phyloP scores from a whole-genome alignment of 495 filamentous ascomycete genomes.

The Talaromyces proteolyticus region DNA sequence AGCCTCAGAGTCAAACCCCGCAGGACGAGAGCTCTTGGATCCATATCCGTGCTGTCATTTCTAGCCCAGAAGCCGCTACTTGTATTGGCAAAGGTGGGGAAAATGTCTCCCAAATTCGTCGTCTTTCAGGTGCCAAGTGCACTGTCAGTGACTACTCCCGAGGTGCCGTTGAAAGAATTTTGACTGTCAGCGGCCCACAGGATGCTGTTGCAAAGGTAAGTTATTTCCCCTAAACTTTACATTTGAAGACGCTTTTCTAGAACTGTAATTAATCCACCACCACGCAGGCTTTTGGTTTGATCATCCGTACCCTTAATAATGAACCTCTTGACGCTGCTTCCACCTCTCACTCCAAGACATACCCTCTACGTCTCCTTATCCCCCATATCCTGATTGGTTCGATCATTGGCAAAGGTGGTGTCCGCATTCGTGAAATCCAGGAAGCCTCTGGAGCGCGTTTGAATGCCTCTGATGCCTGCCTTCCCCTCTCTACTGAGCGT shows the following conservation, averaged over 20 bases:
- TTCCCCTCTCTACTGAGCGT: conserved; percentile 89
- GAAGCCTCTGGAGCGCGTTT: conserved; percentile 94
- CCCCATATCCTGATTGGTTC: conserved; percentile 97
- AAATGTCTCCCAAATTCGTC: conserved; percentile 92
- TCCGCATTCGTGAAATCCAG: conserved; percentile 96
- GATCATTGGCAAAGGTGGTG: conserved; percentile 94
- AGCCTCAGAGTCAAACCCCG: conserved; percentile 41
- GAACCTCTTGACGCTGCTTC: conserved; percentile 83
- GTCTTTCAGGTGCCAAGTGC: conserved; percentile 90
- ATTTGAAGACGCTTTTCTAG: conserved; percentile 7
- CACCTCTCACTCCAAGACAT: conserved; percentile 90
- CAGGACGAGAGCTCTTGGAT: conserved; percentile 95
- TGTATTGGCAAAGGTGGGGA: conserved; percentile 98
- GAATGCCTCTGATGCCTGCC: conserved; percentile 91
- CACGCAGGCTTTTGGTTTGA: conserved; percentile 86
- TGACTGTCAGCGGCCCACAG: conserved; percentile 92
- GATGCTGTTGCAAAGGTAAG: conserved; percentile 95
- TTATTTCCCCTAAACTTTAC: too few species aligned
- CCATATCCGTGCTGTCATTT: conserved; percentile 92
- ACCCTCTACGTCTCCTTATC: conserved; percentile 90
- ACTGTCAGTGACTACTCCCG: conserved; percentile 97
- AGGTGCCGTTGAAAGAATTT: conserved; percentile 91
- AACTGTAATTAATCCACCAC: not conserved
- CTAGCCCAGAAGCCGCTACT: conserved; percentile 93
- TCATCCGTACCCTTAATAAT: conserved; percentile 96